Conservation (phyloP, 768 basidiomycete species). For the Daedaleopsis sinensis region DNA sequence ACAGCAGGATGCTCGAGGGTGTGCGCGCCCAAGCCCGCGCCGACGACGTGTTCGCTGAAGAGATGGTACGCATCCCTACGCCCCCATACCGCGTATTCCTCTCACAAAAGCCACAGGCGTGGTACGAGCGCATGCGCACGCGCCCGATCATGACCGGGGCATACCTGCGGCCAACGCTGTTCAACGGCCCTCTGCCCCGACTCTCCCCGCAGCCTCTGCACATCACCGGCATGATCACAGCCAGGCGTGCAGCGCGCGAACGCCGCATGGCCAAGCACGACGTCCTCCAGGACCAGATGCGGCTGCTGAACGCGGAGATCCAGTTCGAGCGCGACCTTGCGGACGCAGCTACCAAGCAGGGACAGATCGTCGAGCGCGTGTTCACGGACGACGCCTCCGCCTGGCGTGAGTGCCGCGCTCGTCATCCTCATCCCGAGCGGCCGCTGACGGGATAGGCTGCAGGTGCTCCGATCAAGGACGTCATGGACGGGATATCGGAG, state of each 20-base stretch:
- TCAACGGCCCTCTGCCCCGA: slow-evolving; percentile 74
- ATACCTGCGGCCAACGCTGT: slow-evolving; percentile 63
- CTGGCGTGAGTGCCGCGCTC: slow-evolving; percentile 44
- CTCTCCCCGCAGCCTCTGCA: slow-evolving; percentile 76
- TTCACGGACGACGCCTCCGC: slow-evolving; percentile 28
- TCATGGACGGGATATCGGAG: slow-evolving; percentile 34
- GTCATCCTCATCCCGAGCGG: too few relatives aligned
- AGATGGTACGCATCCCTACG: slow-evolving; percentile 46
- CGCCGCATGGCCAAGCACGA: slow-evolving; percentile 43
- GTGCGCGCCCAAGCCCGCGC: slow-evolving; percentile 51
- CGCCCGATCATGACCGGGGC: slow-evolving; percentile 75
- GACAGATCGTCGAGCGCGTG: slow-evolving; percentile 17
- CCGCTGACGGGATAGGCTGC: background rate
- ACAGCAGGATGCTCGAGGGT: slow-evolving; percentile 56
- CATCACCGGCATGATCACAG: slow-evolving; percentile 71
- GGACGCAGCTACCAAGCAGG: slow-evolving; percentile 5
- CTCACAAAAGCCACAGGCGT: slow-evolving; percentile 45
- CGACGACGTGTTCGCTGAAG: slow-evolving; percentile 50
- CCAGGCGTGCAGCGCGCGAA: slow-evolving; percentile 46
- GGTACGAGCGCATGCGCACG: slow-evolving; percentile 52
- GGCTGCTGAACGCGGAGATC: slow-evolving; percentile 40
- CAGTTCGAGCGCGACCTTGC: slow-evolving; percentile 39
- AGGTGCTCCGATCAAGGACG: slow-evolving; percentile 43
- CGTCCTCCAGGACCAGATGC: slow-evolving; percentile 22
- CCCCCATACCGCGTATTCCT: background rate